Base-by-base conservation (phyloP, 768 basidiomycete genomes). In the Strobilomyces echinocephalus region DNA sequence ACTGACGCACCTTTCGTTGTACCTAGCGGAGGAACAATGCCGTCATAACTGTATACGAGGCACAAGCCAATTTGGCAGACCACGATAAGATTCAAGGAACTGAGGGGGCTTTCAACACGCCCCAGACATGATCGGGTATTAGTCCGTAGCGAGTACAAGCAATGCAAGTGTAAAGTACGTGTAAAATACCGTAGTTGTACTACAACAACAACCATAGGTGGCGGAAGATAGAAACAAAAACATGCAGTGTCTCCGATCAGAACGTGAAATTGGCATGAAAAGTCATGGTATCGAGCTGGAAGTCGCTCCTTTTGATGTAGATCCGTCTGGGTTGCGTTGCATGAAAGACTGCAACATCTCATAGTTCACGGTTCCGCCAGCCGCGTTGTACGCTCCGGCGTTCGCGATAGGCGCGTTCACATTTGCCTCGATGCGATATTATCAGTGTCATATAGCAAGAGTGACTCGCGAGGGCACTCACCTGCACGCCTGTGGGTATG, bases 1-100 rank as follows among this genome's bases (percentile, higher is more conserved):
- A 33, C 30, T 41, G 16, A 51, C 34, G 9, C 16, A 31, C 53
- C 24, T 42, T 26, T 58, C 41, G 47, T 50, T n/a, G 20, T 39
- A 49, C 38, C 14, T 61, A 95, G 91, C 79, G 87, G 40, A 92
- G 88, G 63, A 74, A 74, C 46, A 81, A 85, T 55, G 90, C 93
- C 1, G 78, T 91, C 36, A 80, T 95, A 51, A 86, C 91, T 0
- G 83, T 95, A 12, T 97, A 95, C 61, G 94, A 97, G 69, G 72
- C 88, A 0, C 87, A 88, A 58, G 88, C 94, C 9, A 93, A 92
- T 59, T 73, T 88, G 30, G 88, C 91, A 1, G 94, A 95, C 66
- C 94, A 95, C 60, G 78, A 83, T 55, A 92, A 91, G 71, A 87
- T 92, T 45, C 84, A 83, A 62, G 90, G 91, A n/a, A 84, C 80